Base-by-base conservation (phyloP, 495 filamentous ascomycete species). In the Xylaria intraflava region DNA sequence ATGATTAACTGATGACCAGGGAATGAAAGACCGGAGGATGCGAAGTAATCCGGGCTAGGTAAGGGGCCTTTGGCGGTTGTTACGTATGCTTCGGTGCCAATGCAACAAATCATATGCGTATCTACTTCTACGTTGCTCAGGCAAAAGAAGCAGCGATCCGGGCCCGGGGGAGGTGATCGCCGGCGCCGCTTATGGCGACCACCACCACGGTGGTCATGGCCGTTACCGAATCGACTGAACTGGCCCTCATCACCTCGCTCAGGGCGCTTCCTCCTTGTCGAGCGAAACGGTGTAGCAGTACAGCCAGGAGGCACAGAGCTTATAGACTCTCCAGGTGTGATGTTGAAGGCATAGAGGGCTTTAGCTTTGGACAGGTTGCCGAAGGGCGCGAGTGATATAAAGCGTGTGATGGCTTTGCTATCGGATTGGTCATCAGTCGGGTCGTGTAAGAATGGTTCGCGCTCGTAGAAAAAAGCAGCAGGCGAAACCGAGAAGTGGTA, bases 11-110 rank as follows among this genome's bases (percentile, higher is more conserved):
- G 82, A 67, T 97, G 93, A 14, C 80, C 78, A 0, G 90, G 89
- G 66, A 89, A 92, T n/a, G 75, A 69, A 3, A 96, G 76, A 10
- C 76, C 74, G 1, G 65, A 59, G 1, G 69, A 46, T 3, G 79
- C 73, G 63, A 86, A 94, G 9, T 82, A 88, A 10, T 77, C 68
- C 0, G 75, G 60, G 0, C 84, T 84, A 0, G 85, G 83, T 10
- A 98, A 79, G 5, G 93, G 90, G 0, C 93, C 93, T 70, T 95
- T 96, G 42, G 94, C 89, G 27, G 83, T 93, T 43, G 91, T 93
- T 38, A 97, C 73, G 66, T 97, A 97, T 48, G 81, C 67, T 43
- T 95, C 87, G 24, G 84, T 79, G 41, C 86, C 93, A 59, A 98
- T 90, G 22, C 84, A 88, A 57, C 85, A 84, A 59, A 96, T 85